phyloP scores from a whole-genome alignment of 2,329 filamentous ascomycete species.

The Pyrenophora graminea region DNA sequence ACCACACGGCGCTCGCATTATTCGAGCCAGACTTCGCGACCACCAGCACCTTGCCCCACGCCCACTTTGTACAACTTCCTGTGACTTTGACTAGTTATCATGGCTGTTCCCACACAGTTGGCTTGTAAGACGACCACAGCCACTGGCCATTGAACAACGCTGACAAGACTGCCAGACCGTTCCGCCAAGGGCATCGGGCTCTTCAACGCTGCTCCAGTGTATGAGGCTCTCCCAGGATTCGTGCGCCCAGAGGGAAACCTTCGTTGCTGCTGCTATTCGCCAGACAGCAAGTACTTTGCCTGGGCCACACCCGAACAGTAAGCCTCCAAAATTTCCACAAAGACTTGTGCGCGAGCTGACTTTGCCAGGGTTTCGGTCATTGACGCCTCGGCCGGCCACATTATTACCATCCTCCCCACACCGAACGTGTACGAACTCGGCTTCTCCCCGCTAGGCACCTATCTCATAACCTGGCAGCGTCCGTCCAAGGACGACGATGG shows the following conservation, averaged over 20 bases:
- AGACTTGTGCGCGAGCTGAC: conserved; percentile 7
- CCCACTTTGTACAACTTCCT: conserved; percentile 50
- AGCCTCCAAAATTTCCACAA: conserved; percentile 18
- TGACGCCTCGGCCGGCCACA: conserved; percentile 75
- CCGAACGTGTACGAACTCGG: conserved; percentile 90
- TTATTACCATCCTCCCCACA: conserved; percentile 75
- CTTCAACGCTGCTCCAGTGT: conserved; percentile 87
- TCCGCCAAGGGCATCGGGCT: conserved; percentile 96
- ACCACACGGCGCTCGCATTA: conserved; percentile 20
- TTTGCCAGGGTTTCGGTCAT: conserved; percentile 72
- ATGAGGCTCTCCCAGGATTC: conserved; percentile 83
- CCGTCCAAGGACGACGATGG: conserved; percentile 90
- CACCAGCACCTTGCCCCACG: conserved; percentile 37
- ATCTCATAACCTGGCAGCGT: conserved; percentile 95
- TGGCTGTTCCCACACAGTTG: conserved; percentile 92
- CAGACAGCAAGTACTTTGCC: conserved; percentile 93
- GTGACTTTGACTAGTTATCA: conserved; percentile 94
- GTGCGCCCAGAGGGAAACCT: conserved; percentile 83
- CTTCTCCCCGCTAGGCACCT: conserved; percentile 91
- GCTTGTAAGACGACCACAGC: conserved; percentile 63
- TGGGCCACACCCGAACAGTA: conserved; percentile 84
- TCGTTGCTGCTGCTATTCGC: conserved; percentile 92
- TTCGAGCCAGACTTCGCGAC: conserved; percentile 38
- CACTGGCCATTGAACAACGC: conserved; percentile 2
- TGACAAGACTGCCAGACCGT: conserved; percentile 62